Evolutionary conservation across 345 rosid species (phyloP).

Genomic region (Sonneratia caseolaris): DNA sequence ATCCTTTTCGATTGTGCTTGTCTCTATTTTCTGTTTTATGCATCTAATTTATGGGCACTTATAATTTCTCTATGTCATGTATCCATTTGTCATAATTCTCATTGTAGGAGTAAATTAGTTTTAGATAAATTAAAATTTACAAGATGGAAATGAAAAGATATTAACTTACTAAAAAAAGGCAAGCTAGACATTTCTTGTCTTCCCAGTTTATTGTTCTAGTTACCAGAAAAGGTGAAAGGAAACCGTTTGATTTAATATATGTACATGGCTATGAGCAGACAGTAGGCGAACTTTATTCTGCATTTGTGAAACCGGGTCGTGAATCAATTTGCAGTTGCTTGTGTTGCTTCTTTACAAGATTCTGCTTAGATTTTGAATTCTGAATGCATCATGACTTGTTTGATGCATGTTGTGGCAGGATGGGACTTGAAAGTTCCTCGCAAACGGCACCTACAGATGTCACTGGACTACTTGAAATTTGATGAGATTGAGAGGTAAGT

Average conservation of each 20-base stretch:
- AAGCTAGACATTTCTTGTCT: neutral
- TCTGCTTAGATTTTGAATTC: neutral
- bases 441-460: slow-evolving; percentile 69
- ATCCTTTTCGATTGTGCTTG: slow-evolving; percentile 6
- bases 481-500: slow-evolving; percentile 80
- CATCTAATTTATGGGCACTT: neutral
- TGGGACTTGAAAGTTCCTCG: slow-evolving; percentile 80
- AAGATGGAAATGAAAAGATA: neutral
- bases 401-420: slow-evolving; percentile 36
- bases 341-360: slow-evolving; percentile 5
- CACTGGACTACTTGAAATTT: slow-evolving; percentile 72
- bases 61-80: neutral
- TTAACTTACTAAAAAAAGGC: neutral
- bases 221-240: neutral
- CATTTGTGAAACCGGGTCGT: neutral
- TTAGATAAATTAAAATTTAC: neutral
- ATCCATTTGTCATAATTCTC: neutral
- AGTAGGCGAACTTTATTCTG: neutral
- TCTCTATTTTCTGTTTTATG: neutral
- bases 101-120: neutral
- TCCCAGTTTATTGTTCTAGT: neutral
- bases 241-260: neutral
- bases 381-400: neutral
- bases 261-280: neutral
- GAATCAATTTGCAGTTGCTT: neutral